phyloP scores from a whole-genome alignment of 345 rosid species.

The Pelargonium nanum region DNA sequence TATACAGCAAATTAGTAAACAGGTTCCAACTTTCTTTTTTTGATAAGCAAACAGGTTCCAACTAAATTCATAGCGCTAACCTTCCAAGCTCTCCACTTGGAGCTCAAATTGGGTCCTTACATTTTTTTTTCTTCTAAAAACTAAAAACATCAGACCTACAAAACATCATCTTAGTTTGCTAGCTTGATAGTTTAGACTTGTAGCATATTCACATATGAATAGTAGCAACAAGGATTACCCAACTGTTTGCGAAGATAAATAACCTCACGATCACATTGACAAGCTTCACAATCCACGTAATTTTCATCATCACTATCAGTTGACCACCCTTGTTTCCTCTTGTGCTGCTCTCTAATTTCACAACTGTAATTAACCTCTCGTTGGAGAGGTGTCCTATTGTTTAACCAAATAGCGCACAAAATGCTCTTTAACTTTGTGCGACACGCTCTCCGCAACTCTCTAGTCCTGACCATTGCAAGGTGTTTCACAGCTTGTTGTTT shows the following conservation, averaged over 20 bases:
- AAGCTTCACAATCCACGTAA: conserved; percentile 4
- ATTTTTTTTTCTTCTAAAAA: no score
- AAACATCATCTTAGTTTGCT: no score
- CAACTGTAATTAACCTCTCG: background rate
- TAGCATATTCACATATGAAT: no score
- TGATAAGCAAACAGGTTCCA: no score
- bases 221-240: background rate
- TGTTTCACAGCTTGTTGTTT: conserved; percentile 1
- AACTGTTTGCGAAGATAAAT: conserved; percentile 1
- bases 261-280: conserved; percentile 7
- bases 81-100: no score
- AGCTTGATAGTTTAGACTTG: no score
- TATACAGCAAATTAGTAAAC: no score
- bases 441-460: background rate
- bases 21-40: no score
- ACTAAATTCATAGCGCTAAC: no score
- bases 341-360: background rate
- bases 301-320: background rate
- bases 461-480: background rate
- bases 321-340: conserved; percentile 7
- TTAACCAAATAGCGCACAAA: background rate
- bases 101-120: no score
- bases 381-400: background rate
- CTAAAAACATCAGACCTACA: no score
- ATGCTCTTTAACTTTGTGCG: conserved; percentile 1